A percentile compares a stretch with the other conserved stretches of the same genome.
These are phyloP conservation scores for Globisporangium nagaii DNA, from an alignment of 352 stramenopile genomes.

Conservation along the genomic window DNA sequence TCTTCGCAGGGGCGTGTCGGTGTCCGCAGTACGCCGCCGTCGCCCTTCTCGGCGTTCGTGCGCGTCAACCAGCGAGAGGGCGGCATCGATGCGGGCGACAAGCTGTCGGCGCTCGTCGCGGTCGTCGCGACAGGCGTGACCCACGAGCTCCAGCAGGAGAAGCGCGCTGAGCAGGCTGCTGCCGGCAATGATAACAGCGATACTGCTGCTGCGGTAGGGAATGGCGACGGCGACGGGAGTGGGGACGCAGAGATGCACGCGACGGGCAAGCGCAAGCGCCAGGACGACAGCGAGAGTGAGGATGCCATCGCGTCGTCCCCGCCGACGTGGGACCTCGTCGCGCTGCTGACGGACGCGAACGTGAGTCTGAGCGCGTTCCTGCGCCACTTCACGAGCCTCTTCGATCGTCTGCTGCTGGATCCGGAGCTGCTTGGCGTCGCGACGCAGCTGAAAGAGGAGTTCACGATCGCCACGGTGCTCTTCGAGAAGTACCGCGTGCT, in stretches of 20 bases:
- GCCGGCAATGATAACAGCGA: too few relatives aligned
- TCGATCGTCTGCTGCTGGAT: slow-evolving; percentile 71
- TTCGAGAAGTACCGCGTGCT: slow-evolving; percentile 76
- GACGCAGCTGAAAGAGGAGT: slow-evolving; percentile 76
- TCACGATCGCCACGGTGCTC: slow-evolving; percentile 62
- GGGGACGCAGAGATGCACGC: background rate
- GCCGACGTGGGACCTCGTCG: slow-evolving; percentile 24
- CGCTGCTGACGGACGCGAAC: slow-evolving; percentile 39
- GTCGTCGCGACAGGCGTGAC: slow-evolving; percentile 38
- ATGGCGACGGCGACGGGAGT: background rate
- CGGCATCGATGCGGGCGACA: slow-evolving; percentile 16
- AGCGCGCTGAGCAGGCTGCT: background rate
- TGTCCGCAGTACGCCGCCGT: background rate
- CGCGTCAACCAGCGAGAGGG: slow-evolving; percentile 1
- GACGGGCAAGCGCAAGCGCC: slow-evolving; percentile 5
- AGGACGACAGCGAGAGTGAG: background rate
- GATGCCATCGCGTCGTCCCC: background rate
- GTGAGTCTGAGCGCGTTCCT: slow-evolving; percentile 64
- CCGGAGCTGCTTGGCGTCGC: slow-evolving; percentile 64
- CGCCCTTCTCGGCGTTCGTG: slow-evolving; percentile 4
- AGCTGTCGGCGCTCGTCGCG: slow-evolving; percentile 40
- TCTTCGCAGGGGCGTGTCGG: background rate
- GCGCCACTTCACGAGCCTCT: slow-evolving; percentile 68
- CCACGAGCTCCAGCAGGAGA: slow-evolving; percentile 29
- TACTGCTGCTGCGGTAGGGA: background rate